A percentile compares a stretch with the other conserved stretches of the same genome.
These are phyloP conservation scores for Diphasiastrum complanatum DNA, from an alignment of 83 land plant genomes.

Conservation along the genomic window DNA sequence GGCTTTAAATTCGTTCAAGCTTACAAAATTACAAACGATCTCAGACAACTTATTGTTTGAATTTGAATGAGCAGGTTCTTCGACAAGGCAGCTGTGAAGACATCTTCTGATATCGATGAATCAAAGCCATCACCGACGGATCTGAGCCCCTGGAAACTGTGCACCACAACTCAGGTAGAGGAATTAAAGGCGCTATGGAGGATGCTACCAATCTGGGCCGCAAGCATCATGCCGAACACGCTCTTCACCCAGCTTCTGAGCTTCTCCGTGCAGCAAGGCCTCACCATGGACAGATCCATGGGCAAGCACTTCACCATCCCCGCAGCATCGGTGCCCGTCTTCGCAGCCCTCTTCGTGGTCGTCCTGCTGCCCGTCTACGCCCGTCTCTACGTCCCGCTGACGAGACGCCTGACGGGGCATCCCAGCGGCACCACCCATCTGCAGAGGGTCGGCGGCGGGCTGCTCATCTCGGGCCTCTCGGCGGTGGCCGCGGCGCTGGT, in stretches of 20 bases:
- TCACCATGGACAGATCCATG: conserved; percentile 31
- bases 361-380: conserved; percentile 41
- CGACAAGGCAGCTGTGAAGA: conserved; percentile 25
- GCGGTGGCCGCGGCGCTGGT: conserved; percentile 54
- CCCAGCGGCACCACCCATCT: conserved; percentile 45
- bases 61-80: conserved; percentile 31
- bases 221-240: conserved; percentile 31
- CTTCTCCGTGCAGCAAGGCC: conserved; percentile 46
- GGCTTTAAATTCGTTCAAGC: too few species aligned
- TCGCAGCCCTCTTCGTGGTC: conserved; percentile 34
- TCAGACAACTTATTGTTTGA: too few species aligned
- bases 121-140: too few species aligned
- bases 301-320: conserved; percentile 38
- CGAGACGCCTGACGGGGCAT: conserved; percentile 35
- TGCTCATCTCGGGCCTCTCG: conserved; percentile 43
- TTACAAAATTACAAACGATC: too few species aligned
- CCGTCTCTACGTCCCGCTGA: conserved; percentile 39
- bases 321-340: conserved; percentile 37
- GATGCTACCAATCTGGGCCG: conserved; percentile 44
- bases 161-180: conserved; percentile 47
- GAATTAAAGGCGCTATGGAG: conserved; percentile 40
- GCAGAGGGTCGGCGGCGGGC: conserved; percentile 42
- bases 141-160: conserved; percentile 42
- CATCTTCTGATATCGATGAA: too few species aligned
- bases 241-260: conserved; percentile 35